Conservation (phyloP, 2,329 filamentous ascomycete genomes). For the Orbilia javanica region DNA sequence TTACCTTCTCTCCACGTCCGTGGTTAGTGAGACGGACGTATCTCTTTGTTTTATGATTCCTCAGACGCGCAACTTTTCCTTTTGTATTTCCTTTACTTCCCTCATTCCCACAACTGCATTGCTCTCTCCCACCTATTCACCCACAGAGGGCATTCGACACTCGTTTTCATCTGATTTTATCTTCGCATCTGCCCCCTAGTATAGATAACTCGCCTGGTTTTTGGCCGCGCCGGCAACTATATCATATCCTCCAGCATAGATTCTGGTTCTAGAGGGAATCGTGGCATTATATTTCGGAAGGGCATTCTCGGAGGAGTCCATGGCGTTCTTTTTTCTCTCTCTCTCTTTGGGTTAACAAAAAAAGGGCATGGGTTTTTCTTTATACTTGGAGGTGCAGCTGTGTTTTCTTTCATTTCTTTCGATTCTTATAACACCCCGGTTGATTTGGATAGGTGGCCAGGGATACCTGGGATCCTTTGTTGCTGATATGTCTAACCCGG, state of each 20-base stretch:
- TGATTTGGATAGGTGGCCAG: slow-evolving; percentile 5
- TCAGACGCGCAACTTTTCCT: slow-evolving; percentile 45
- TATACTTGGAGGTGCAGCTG: slow-evolving; percentile 30
- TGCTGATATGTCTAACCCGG: background rate
- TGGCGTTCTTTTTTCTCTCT: slow-evolving; percentile 48
- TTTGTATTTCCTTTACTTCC: background rate
- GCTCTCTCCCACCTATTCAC: background rate
- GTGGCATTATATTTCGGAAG: slow-evolving; percentile 43
- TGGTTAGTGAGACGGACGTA: slow-evolving; percentile 41
- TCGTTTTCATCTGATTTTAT: background rate
- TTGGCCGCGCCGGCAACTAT: slow-evolving; percentile 37
- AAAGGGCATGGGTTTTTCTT: slow-evolving; percentile 21
- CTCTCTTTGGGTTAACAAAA: slow-evolving; percentile 1
- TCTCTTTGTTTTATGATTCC: slow-evolving; percentile 53
- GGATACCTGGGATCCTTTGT: background rate
- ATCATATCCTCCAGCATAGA: slow-evolving; percentile 47
- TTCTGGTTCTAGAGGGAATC: slow-evolving; percentile 46
- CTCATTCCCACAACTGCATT: background rate
- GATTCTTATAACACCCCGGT: background rate
- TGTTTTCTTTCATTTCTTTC: background rate
- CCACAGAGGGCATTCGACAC: background rate
- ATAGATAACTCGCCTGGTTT: slow-evolving; percentile 33
- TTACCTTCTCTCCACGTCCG: slow-evolving; percentile 49
- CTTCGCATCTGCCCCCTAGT: slow-evolving; percentile 8
- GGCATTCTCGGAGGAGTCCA: slow-evolving; percentile 54